Percentiles rank a stretch among this genome's conserved stretches.
Conservation (phyloP, 2,329 filamentous ascomycete genomes). For the Cryphonectria naterciae region DNA sequence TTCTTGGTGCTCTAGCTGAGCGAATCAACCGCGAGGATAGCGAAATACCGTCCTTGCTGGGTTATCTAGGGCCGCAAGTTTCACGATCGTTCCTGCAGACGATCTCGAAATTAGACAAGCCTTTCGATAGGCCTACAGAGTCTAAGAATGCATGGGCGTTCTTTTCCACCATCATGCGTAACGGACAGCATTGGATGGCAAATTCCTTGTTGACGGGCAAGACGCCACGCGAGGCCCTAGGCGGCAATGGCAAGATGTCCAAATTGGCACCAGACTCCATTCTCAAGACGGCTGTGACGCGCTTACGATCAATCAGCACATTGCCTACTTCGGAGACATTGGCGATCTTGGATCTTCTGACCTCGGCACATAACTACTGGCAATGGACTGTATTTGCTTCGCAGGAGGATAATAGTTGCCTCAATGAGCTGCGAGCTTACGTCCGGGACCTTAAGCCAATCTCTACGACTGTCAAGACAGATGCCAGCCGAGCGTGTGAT, state of each 20-base stretch:
- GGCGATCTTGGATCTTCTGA: conserved; percentile 83
- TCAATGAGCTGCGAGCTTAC: conserved; percentile 73
- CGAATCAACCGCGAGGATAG: conserved; percentile 66
- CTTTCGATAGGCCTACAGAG: conserved; percentile 67
- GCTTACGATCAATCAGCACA: conserved; percentile 67
- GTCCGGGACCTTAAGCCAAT: conserved; percentile 62
- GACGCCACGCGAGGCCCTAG: conserved; percentile 76
- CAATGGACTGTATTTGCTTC: conserved; percentile 88
- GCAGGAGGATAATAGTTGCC: conserved; percentile 73
- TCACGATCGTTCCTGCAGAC: conserved; percentile 84
- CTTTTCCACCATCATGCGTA: conserved; percentile 82
- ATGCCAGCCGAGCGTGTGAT: conserved; percentile 60
- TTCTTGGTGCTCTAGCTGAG: conserved; percentile 75
- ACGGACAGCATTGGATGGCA: conserved; percentile 94
- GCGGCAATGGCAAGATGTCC: conserved; percentile 56
- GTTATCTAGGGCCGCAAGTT: conserved; percentile 80
- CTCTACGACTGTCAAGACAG: conserved; percentile 55
- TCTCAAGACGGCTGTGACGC: conserved; percentile 72
- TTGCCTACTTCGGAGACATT: conserved; percentile 69
- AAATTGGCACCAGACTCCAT: conserved; percentile 64
- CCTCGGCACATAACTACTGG: conserved; percentile 91
- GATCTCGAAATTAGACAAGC: conserved; percentile 76
- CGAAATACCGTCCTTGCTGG: conserved; percentile 94
- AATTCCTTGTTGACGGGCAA: conserved; percentile 89
- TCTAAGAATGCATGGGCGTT: conserved; percentile 80